Base-by-base conservation (phyloP, 441 rosid species). In the Adansonia madagascariensis region DNA sequence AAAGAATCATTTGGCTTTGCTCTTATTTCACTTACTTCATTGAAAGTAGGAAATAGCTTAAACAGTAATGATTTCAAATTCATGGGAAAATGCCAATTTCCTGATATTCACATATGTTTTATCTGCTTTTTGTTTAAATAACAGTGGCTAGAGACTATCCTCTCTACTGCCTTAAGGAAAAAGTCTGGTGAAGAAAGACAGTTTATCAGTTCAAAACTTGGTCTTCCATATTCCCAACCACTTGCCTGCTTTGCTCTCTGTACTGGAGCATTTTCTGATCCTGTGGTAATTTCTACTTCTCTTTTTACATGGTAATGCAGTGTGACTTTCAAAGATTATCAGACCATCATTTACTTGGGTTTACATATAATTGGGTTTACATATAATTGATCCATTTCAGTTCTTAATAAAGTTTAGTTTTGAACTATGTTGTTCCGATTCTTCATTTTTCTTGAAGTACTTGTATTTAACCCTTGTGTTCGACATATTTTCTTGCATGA, bases 81-180 rank as follows among this genome's bases (percentile, higher is more conserved):
- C 53, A 11, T 11, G 41, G 73, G 8, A 5, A 47, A 35, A 35
- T 35, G 3, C 22, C 68, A 74, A 4, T 24, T 49, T 61, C 57
- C 46, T 2, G 44, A 44, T 43, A 52, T 44, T 71, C 9, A 46
- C 53, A 78, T 43, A 76, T 49, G 15, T 61, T 71, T 24, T 41
- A 9, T 74, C 78, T 75, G 73, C 70, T 60, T 35, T 73, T 73
- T 70, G 67, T 50, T 11, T 71, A 70, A 72, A 78, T 75, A 61
- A 27, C 89, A 94, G 97, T 93, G 98, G 98, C 91, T 94, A 43
- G 97, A 91, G 88, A 86, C 88, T 59, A 84, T 94, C 60, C 83
- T 94, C 62, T 89, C 94, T 24, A 89, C 93, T 17, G 92, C 98
- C 73, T 81, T 89, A 77, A 67, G 95, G 86, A 93, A 91, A 84